Evolutionary conservation across 352 stramenopile species (phyloP).

Genomic region (Globisporangium canariense): DNA sequence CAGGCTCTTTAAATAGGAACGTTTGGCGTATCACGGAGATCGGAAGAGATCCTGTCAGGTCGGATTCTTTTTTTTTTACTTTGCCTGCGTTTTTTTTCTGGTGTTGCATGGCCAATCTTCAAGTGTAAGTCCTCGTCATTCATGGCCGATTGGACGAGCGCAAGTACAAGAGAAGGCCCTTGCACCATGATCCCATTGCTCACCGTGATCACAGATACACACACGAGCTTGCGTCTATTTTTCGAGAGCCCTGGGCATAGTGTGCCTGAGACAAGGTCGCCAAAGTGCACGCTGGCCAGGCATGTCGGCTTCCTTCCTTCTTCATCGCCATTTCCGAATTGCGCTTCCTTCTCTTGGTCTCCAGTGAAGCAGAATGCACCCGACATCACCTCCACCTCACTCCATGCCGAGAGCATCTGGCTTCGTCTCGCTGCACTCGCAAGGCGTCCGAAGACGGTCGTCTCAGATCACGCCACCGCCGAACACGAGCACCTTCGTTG

Average conservation of each 20-base stretch:
- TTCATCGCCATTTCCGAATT: background rate
- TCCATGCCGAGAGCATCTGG: background rate
- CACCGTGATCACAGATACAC: too few species aligned
- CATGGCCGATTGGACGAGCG: background rate
- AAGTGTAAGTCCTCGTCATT: background rate
- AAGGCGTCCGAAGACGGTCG: slow-evolving; percentile 14
- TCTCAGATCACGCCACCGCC: slow-evolving; percentile 11
- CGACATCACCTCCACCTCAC: background rate
- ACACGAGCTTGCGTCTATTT: background rate
- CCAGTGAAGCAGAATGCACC: background rate
- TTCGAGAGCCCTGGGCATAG: background rate
- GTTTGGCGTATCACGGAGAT: background rate
- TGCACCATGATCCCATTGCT: background rate
- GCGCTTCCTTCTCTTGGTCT: background rate
- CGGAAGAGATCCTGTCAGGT: background rate
- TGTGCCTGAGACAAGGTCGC: background rate
- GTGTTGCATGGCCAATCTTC: slow-evolving; percentile 1
- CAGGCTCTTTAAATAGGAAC: slow-evolving; percentile 5
- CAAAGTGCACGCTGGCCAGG: background rate
- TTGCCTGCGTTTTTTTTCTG: background rate
- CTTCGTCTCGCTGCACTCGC: slow-evolving; percentile 11
- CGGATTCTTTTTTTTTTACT: background rate
- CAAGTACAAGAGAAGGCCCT: background rate
- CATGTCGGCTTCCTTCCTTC: background rate
- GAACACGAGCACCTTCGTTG: slow-evolving; percentile 4